Base-by-base conservation (phyloP, 176 grass and related monocot genomes). In the Carex myosuroides region DNA sequence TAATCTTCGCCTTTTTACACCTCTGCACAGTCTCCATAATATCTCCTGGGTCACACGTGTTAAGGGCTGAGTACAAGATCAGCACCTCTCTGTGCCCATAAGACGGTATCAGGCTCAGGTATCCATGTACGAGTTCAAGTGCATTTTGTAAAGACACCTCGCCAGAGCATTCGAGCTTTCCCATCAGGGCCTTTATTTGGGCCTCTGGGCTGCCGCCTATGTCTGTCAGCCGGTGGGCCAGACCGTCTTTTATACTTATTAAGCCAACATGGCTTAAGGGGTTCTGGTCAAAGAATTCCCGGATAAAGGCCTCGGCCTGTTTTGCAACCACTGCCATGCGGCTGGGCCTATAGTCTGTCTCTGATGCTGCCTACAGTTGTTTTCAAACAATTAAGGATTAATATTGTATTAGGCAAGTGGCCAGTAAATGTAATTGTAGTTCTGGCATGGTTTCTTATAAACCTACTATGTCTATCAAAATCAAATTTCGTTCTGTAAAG, bases 221-320 rank as follows among this genome's bases (percentile, higher is more conserved):
- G 2, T 99, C 88, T 48, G 97, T 99, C 48, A 99, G 86, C 61
- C 85, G 83, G 79, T 96, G 90, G 5, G 90, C 84, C 84, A 96
- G 48, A 75, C 97, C 91, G 73, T 99, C 93, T 87, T 92, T 96
- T 85, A 99, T 89, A 1, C 85, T 92, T 22, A 96, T 84, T 62
- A 96, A 41, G 21, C 97, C 97, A 56, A 99, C 86, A 91, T 99
- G 97, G 59, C 93, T 96, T 77, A 99, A 85, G 0, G 93, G 97
- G 85, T 99, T 99, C 85, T 99, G 97, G 85, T 99, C 93, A 30
- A 99, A 99, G 85, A 96, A 99, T 84, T 99, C 93, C 86, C 97
- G 93, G 72, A 94, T 96, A 71, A 99, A 99, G 17, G 64, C 84
- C 81, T 96, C 93, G 9, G 91, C 85, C 50, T 87, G 87, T 70